Evolutionary conservation across 768 basidiomycete species (phyloP).

Genomic region (Lactarius indigo): DNA sequence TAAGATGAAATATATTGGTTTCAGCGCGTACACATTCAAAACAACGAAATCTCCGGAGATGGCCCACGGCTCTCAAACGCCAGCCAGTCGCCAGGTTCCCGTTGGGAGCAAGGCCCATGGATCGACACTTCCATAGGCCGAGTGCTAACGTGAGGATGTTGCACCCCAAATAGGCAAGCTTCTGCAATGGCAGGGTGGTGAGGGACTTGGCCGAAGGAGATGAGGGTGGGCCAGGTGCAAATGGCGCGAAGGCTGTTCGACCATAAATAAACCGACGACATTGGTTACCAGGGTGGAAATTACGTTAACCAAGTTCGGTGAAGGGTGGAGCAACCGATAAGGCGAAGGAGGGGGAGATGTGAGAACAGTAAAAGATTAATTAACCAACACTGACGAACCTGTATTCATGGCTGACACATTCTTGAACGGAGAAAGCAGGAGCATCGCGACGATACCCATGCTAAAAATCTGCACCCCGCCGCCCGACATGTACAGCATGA

Average conservation of each 20-base stretch:
- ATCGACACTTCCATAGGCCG: conserved; percentile 89
- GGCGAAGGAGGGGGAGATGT: background rate
- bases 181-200: conserved; percentile 62
- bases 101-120: conserved; percentile 92
- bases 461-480: conserved; percentile 95
- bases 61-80: conserved; percentile 81
- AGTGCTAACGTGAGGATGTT: conserved; percentile 76
- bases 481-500: conserved; percentile 99
- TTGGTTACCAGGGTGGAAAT: background rate
- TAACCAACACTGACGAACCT: conserved; percentile 44
- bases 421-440: conserved; percentile 82
- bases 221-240: conserved; percentile 55
- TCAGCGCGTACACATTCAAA: conserved; percentile 1
- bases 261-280: background rate
- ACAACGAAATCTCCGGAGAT: conserved; percentile 43
- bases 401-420: conserved; percentile 75
- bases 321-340: background rate
- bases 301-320: background rate
- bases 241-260: conserved; percentile 62
- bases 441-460: conserved; percentile 94
- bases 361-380: background rate
- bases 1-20: background rate
- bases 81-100: conserved; percentile 91
- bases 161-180: conserved; percentile 65
- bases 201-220: conserved; percentile 43